Evolutionary conservation across 2,329 filamentous ascomycete species (phyloP), one percentile per base, ranked within the genome.

Genomic region (Sphaerulina vaccinii): DNA sequence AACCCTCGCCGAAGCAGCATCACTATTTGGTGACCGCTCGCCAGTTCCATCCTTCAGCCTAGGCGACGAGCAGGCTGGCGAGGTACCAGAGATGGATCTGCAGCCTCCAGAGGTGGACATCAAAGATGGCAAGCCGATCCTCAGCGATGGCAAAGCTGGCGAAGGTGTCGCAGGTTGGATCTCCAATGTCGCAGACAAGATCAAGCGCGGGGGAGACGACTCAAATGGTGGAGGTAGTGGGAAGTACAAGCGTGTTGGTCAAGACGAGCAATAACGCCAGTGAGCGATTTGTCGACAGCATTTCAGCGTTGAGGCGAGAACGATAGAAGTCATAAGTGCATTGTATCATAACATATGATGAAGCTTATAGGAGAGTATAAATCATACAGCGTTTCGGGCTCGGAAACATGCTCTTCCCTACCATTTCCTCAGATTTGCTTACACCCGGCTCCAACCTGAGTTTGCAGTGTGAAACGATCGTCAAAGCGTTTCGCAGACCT

Each of bases 81-180:
- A 84, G 6, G 90, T 96, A 53, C 90, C 90, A 1, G 85, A 87
- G 7, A 77, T 96, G 51, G 84, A 90, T 62, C 87, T 96, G 51
- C 85, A 95, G 35, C 87, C 89, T 4, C 88, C 90, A 1, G 78
- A 83, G 43, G 76, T 88, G 2, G 70, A 73, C 22, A 70, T 77
- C 37, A 60, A 69, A 37, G 76, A 77, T 54, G 76, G 77, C 48
- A 82, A 80, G 65, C 70, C 75, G 9, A 68, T 73, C 41, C 66
- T 71, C 47, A 69, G 69, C 33, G 68, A 70, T 10, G 63, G 69
- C 29, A 67, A 67, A 46, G 42, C 56, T 13, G 62, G 66, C 32
- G 81, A 86, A 62, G 84, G 85, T 3, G 71, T 87, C 48, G 82
- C 83, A 13, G 83, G 83, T 11, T 88, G 85, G 85, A 86, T 88